A percentile compares a stretch with the other conserved stretches of the same genome.
phyloP scores from a whole-genome alignment of 2,329 filamentous ascomycete genomes.

The Ophiocordyceps sinensis region DNA sequence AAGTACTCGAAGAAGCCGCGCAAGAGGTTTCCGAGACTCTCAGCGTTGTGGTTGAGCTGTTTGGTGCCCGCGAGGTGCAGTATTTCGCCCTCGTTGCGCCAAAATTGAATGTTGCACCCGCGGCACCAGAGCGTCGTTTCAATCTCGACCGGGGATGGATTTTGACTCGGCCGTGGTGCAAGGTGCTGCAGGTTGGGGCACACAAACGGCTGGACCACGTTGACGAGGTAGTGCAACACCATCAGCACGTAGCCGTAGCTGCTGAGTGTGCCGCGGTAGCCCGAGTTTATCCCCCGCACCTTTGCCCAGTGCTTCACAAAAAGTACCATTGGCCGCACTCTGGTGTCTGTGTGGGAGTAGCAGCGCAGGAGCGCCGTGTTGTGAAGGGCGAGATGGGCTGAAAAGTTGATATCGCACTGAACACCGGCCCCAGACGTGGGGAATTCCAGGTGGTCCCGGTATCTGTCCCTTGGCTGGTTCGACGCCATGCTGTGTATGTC shows the following conservation, averaged over 20 bases:
- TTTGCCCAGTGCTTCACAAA: conserved; percentile 92
- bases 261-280: conserved; percentile 73
- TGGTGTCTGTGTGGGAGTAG: conserved; percentile 65
- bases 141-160: conserved; percentile 9
- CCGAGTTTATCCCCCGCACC: conserved; percentile 68
- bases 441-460: conserved; percentile 55
- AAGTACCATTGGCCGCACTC: conserved; percentile 64
- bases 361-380: conserved; percentile 74
- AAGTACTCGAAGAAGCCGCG: conserved; percentile 84
- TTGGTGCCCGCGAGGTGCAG: conserved; percentile 39
- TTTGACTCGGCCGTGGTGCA: conserved; percentile 25
- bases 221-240: conserved; percentile 82
- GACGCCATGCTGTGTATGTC: conserved; percentile 35
- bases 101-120: conserved; percentile 62
- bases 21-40: conserved; percentile 57
- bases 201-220: conserved; percentile 66
- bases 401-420: conserved; percentile 87
- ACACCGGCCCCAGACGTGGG: conserved; percentile 66
- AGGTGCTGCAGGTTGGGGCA: conserved; percentile 66
- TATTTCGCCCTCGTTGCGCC: conserved; percentile 61
- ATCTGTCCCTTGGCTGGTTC: conserved; percentile 38
- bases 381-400: conserved; percentile 66
- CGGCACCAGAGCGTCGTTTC: conserved; percentile 28
- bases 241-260: conserved; percentile 89
- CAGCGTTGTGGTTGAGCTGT: conserved; percentile 51